These are phyloP conservation scores for Mortierella polycephala DNA, from an alignment of 371 early-diverging fungal species.

Conservation along the genomic window DNA sequence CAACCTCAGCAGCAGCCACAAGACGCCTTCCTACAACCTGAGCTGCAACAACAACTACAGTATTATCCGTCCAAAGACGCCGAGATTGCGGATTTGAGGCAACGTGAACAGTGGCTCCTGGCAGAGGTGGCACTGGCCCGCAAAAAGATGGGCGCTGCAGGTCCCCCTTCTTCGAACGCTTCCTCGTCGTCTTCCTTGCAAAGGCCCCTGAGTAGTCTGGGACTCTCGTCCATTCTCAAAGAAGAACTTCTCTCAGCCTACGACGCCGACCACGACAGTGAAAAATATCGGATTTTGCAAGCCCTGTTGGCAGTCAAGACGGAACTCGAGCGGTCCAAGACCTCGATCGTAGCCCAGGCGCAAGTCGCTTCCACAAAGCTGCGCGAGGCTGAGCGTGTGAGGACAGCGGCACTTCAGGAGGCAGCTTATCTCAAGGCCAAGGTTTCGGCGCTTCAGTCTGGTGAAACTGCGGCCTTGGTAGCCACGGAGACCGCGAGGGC, in stretches of 20 bases:
- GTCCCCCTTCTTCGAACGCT: no score
- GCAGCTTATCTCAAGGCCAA: constrained; percentile 70
- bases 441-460: constrained; percentile 54
- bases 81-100: constrained; percentile 39
- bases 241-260: constrained; percentile 22
- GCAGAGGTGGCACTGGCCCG: constrained; percentile 50
- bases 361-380: constrained; percentile 60
- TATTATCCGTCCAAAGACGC: constrained; percentile 25
- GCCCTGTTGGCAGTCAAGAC: constrained; percentile 32
- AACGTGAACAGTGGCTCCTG: constrained; percentile 50
- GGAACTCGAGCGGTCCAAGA: constrained; percentile 41
- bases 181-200: no score
- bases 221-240: constrained; percentile 7
- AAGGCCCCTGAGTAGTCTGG: constrained; percentile 7
- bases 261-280: constrained; percentile 34
- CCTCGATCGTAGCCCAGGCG: constrained; percentile 43
- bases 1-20: constrained; percentile 22
- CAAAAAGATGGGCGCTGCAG: constrained; percentile 29
- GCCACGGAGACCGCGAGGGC: constrained; percentile 59
- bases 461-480: constrained; percentile 52
- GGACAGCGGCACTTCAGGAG: constrained; percentile 68
- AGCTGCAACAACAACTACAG: background rate
- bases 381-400: constrained; percentile 63
- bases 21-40: constrained; percentile 5
- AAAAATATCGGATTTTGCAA: constrained; percentile 48